These are phyloP conservation scores for Aspergillus novoparasiticus DNA, from an alignment of 2,329 filamentous ascomycete species.

Conservation along the genomic window DNA sequence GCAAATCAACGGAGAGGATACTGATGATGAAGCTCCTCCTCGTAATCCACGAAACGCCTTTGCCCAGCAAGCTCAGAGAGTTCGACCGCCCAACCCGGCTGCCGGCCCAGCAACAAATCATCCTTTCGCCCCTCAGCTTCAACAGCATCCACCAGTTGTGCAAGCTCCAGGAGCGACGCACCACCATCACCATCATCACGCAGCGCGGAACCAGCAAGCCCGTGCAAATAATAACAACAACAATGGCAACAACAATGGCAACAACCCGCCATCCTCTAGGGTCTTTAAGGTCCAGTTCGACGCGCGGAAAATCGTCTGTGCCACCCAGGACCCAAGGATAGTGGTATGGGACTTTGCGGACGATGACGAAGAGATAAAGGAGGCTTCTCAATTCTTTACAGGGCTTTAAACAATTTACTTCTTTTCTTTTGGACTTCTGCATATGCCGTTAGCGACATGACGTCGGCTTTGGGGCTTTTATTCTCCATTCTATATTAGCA, in stretches of 20 bases:
- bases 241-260: neutral
- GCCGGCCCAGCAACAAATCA: neutral
- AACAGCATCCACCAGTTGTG: neutral
- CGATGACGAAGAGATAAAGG: conserved; percentile 76
- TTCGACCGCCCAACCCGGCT: neutral
- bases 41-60: conserved; percentile 13
- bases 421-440: neutral
- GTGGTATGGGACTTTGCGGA: conserved; percentile 98
- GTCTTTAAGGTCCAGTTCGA: conserved; percentile 99
- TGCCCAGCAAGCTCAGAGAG: conserved; percentile 11
- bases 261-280: conserved; percentile 53
- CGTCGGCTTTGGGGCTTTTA: neutral
- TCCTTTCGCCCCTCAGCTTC: neutral
- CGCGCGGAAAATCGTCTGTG: conserved; percentile 88
- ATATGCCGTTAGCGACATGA: neutral
- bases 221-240: neutral
- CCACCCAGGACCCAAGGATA: conserved; percentile 86
- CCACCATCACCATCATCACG: neutral
- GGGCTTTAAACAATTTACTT: conserved; percentile 32
- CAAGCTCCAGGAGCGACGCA: neutral
- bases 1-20: neutral
- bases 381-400: conserved; percentile 76
- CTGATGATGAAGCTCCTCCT: neutral
- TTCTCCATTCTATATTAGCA: neutral
- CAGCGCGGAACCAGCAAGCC: neutral